Evolutionary conservation across 2,329 filamentous ascomycete species (phyloP), one percentile per base, ranked within the genome.

Genomic region (Apiospora aurea): DNA sequence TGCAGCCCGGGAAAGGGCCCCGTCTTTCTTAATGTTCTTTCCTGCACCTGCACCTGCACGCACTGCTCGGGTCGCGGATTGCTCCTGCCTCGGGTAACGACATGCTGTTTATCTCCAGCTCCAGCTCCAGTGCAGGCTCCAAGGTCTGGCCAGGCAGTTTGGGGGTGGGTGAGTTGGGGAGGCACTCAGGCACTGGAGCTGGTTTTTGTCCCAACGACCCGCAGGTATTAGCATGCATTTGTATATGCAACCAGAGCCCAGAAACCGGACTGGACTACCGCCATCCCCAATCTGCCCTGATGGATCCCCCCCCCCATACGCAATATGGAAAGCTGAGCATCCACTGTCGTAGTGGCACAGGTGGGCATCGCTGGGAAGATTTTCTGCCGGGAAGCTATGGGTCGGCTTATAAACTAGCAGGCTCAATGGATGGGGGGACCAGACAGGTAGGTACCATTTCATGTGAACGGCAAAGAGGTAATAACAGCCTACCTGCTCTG

Each of bases 201-300:
- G 34, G 34, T 6, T 38, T 29, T 38, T 38, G n/a, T 34, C 53
- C 53, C 53, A 61, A 61, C 53, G 53, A 61, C 53, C 53, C 53
- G 53, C 53, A 61, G 38, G 53, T 61, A 61, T 61, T 61, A 43
- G 53, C 53, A 61, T 61, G 26, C 26, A 38, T 51, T 51, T 47
- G 44, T 18, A 47, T 24, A 11, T 34, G 53, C 11, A 38, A 61
- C 53, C 53, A 61, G 21, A 61, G 53, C 16, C 53, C 53, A 61
- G 53, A 29, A 29, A 43, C 41, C 10, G 13, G 8, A 43, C 10
- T 43, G 41, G 41, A 61, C 53, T n/a, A 61, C 29, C 34, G 16
- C 53, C 53, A 61, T 61, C 8, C 41, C 53, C 53, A 61, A 61
- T 61, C 53, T 61, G 26, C 51, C 51, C 51, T 10, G 51, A 57